These are phyloP conservation scores for Lichtheimia ornata DNA, from an alignment of 371 early-diverging fungal genomes.

Conservation along the genomic window DNA sequence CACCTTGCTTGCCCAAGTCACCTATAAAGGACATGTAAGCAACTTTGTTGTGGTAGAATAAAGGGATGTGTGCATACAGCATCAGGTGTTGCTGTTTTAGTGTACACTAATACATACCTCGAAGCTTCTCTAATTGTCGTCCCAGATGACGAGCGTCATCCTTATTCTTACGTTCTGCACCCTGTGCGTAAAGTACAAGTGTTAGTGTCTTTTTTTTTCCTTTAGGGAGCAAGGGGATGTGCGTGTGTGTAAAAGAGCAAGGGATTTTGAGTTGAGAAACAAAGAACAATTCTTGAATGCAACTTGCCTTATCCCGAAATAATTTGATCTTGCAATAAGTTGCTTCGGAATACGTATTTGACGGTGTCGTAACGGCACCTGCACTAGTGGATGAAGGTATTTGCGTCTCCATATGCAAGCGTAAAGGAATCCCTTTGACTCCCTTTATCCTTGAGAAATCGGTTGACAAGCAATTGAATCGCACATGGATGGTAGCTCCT, in stretches of 20 bases:
- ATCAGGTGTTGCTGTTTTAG: background rate
- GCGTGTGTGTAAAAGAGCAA: slow-evolving; percentile 2
- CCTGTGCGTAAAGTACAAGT: slow-evolving; percentile 23
- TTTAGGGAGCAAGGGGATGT: background rate
- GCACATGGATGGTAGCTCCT: slow-evolving; percentile 64
- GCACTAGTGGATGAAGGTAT: too few relatives aligned
- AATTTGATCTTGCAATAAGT: slow-evolving; percentile 5
- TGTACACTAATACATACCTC: slow-evolving; percentile 19
- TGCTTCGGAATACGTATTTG: slow-evolving; percentile 13
- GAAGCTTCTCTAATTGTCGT: slow-evolving; percentile 58
- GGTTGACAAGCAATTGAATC: slow-evolving; percentile 75
- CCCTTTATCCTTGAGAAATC: slow-evolving; percentile 79
- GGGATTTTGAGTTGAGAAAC: background rate
- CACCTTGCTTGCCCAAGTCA: too few relatives aligned
- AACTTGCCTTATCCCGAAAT: slow-evolving; percentile 7
- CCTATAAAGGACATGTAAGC: too few relatives aligned
- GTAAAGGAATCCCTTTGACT: slow-evolving; percentile 75
- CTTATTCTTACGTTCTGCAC: slow-evolving; percentile 64
- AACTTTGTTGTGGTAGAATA: too few relatives aligned
- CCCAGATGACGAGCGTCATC: slow-evolving; percentile 62
- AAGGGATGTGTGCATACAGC: too few relatives aligned
- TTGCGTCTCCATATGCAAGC: slow-evolving; percentile 50
- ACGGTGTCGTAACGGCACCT: background rate
- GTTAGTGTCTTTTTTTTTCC: background rate
- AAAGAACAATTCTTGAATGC: slow-evolving; percentile 4